Conservation (phyloP, 495 filamentous ascomycete species). For the Tuber aestivum region DNA sequence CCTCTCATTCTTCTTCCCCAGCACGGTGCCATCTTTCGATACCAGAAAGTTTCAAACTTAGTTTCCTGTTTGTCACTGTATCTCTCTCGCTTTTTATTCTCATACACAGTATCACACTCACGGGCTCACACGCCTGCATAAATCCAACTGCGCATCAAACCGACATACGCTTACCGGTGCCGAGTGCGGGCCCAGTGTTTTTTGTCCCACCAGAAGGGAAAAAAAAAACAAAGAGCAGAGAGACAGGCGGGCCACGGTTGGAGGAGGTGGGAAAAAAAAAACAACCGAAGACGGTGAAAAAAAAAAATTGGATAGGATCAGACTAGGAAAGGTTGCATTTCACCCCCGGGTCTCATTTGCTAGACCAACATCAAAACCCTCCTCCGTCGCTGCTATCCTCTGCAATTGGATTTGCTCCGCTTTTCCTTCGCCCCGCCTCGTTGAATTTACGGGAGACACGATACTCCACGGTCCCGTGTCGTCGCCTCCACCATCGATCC, state of each 20-base stretch:
- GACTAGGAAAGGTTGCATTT: background rate
- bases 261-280: constrained; percentile 1
- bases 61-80: constrained; percentile 2
- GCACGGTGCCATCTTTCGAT: background rate
- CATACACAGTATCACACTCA: constrained; percentile 1
- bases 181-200: constrained; percentile 1
- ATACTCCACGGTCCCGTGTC: constrained; percentile 34
- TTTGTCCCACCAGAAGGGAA: background rate
- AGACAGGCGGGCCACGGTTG: background rate
- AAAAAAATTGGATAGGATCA: background rate
- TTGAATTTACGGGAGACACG: constrained; percentile 38
- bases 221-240: too few relatives aligned
- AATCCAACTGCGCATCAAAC: background rate
- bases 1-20: constrained; percentile 6
- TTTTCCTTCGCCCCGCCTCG: constrained; percentile 29
- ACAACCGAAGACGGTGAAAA: background rate
- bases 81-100: background rate
- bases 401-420: constrained; percentile 33
- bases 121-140: constrained; percentile 4
- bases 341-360: background rate
- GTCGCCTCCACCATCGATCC: constrained; percentile 36
- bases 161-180: background rate
- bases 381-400: constrained; percentile 21
- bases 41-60: background rate
- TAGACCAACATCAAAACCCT: background rate